These are phyloP conservation scores for Fermentozyma sake DNA, from an alignment of 1,139 yeast species.

Conservation along the genomic window DNA sequence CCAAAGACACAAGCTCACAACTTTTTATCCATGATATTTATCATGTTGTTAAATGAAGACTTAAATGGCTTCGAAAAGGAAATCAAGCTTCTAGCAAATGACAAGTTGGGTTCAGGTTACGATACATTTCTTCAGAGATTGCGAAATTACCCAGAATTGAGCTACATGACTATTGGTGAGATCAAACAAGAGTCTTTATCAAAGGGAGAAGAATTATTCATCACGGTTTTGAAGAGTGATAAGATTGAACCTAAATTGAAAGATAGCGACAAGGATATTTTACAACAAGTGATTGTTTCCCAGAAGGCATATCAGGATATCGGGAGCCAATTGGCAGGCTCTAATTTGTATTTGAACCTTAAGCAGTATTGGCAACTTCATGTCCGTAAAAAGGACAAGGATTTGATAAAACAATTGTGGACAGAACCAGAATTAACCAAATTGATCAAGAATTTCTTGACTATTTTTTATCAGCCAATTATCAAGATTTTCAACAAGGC, in stretches of 20 bases:
- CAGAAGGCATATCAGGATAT: slow-evolving; percentile 17
- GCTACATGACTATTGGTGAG: slow-evolving; percentile 13
- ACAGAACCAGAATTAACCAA: slow-evolving; percentile 74
- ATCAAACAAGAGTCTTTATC: slow-evolving; percentile 21
- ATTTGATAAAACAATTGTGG: slow-evolving; percentile 72
- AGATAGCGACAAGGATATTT: slow-evolving; percentile 1
- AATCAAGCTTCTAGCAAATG: slow-evolving; percentile 41
- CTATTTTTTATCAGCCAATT: slow-evolving; percentile 81
- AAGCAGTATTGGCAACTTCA: slow-evolving; percentile 62
- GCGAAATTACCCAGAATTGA: slow-evolving; percentile 17
- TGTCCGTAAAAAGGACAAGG: slow-evolving; percentile 71
- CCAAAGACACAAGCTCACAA: slow-evolving; percentile 37
- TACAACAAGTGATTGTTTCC: slow-evolving; percentile 14
- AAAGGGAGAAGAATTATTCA: slow-evolving; percentile 18
- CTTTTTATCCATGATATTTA: slow-evolving; percentile 66
- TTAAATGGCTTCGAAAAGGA: slow-evolving; percentile 60
- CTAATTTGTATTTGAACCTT: slow-evolving; percentile 40
- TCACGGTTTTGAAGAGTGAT: slow-evolving; percentile 21
- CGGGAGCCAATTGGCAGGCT: slow-evolving; percentile 10
- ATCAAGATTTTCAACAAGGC: slow-evolving; percentile 73
- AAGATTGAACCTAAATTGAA: slow-evolving; percentile 15
- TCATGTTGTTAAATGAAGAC: slow-evolving; percentile 75
- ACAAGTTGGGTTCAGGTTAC: slow-evolving; percentile 15
- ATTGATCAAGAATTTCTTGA: slow-evolving; percentile 65
- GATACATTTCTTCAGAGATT: slow-evolving; percentile 22